Base-by-base conservation (phyloP, 352 stramenopile species). In the Globisporangium heterothallicum region DNA sequence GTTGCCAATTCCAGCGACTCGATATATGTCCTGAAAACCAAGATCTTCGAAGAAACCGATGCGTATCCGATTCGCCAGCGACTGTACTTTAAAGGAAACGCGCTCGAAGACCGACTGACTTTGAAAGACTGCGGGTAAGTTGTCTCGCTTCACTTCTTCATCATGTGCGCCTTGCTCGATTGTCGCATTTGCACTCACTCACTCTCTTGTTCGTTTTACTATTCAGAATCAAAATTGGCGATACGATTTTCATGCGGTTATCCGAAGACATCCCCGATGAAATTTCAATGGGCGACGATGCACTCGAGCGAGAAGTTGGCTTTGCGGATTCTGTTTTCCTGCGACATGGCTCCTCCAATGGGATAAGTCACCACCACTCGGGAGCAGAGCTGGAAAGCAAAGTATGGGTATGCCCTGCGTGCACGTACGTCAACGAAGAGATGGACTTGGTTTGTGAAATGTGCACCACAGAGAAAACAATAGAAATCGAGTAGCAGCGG, bases 341-440 rank as follows among this genome's bases (percentile, higher is more conserved):
- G 7, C 72, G 67, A 4, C 67, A 64, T 44, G 16, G 30, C 19
- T 53, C 24, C 13, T 47, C 43, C 7, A 51, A 38, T 19, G 36
- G 49, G 30, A 66, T 59, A 26, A 53, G 44, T n/a, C 44, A 58
- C 38, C 34, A 58, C 38, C 34, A 43, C 44, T 42, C 32, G 55
- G 29, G 26, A 69, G 44, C 38, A 57, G 59, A 5, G 52, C 29
- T 51, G 44, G 32, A 70, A 48, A 66, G 42, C 13, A 52, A 47
- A 6, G 81, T 89, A 8, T 93, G 83, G 83, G 78, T 91, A 0
- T 93, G 83, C 56, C 35, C 56, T 25, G 66, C 67, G 3, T 93
- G 83, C 46, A 93, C 83, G 1, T 91, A 70, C 47, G 72, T 93
- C 19, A 93, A 93, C 49, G 80, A 93, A 14, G 64, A 81, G 27